phyloP scores from a whole-genome alignment of 176 grass and related monocot genomes.

The Bonia amplexicaulis region DNA sequence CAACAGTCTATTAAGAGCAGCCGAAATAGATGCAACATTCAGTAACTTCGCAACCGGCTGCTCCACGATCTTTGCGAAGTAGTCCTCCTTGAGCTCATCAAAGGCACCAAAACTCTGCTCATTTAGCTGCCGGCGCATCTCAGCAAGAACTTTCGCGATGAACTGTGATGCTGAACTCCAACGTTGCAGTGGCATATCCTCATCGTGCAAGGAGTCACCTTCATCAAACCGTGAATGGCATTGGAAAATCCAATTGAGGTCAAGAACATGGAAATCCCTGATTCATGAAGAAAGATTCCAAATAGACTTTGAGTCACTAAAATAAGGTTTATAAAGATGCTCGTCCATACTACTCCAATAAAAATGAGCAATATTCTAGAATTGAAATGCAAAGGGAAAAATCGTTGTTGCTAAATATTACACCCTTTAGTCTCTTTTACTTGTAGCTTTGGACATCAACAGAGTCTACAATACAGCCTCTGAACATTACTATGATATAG shows the following conservation, averaged over 20 bases:
- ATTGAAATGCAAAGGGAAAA: background rate
- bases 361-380: background rate
- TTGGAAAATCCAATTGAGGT: background rate
- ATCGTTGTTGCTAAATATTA: background rate
- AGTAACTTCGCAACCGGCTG: slow-evolving; percentile 8
- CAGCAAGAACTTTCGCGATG: slow-evolving; percentile 7
- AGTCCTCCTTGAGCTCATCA: slow-evolving; percentile 17
- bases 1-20: background rate
- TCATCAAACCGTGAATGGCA: background rate
- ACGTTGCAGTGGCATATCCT: background rate
- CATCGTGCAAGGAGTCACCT: background rate
- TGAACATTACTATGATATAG: too few relatives aligned
- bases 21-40: background rate
- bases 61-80: slow-evolving; percentile 9
- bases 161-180: slow-evolving; percentile 8
- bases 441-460: too few relatives aligned
- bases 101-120: background rate
- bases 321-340: background rate
- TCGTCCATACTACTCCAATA: background rate
- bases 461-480: too few relatives aligned
- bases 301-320: background rate
- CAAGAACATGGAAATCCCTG: slow-evolving; percentile 4
- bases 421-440: too few relatives aligned
- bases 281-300: background rate
- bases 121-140: slow-evolving; percentile 15